phyloP scores from a whole-genome alignment of 2,329 filamentous ascomycete genomes.

The Huntiella moniliformis region DNA sequence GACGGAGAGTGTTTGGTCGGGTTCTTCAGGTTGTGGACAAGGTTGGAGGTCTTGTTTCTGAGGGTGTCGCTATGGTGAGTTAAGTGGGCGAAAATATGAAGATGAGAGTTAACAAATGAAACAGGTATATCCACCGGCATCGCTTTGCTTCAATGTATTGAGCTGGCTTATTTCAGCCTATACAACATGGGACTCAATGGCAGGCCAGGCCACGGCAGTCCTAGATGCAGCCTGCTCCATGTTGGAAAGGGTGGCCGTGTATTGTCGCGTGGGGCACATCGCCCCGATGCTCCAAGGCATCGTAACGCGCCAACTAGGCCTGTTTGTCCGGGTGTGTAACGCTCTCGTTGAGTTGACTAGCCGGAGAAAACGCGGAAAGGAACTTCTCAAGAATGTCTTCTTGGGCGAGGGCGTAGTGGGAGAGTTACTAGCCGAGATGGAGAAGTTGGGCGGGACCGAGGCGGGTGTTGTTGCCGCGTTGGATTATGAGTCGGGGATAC shows the following conservation, averaged over 20 bases:
- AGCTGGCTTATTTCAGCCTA: neutral
- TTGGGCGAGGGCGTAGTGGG: neutral
- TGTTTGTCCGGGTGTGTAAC: slow-evolving; percentile 4
- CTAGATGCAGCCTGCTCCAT: neutral
- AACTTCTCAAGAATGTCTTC: neutral
- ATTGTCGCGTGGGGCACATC: neutral
- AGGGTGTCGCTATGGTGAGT: slow-evolving; percentile 1
- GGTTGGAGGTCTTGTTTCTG: neutral
- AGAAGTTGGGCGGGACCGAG: neutral
- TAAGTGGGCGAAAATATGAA: neutral
- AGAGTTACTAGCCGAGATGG: slow-evolving; percentile 1
- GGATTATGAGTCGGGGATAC: neutral
- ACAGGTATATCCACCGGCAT: slow-evolving; percentile 1
- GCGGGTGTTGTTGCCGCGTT: neutral
- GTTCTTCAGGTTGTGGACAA: too few species aligned
- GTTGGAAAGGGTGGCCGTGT: neutral
- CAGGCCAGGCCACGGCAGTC: neutral
- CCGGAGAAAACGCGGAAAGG: neutral
- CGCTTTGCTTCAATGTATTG: slow-evolving; percentile 2
- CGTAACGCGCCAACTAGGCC: neutral
- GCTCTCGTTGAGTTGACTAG: neutral
- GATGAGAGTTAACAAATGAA: neutral
- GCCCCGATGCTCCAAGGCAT: slow-evolving; percentile 1
- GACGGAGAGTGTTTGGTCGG: too few species aligned
- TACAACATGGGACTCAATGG: neutral